Percentiles rank a stretch among this genome's conserved stretches.
These are phyloP conservation scores for Fonsecaea pedrosoi DNA, from an alignment of 2,329 filamentous ascomycete genomes.

Conservation along the genomic window DNA sequence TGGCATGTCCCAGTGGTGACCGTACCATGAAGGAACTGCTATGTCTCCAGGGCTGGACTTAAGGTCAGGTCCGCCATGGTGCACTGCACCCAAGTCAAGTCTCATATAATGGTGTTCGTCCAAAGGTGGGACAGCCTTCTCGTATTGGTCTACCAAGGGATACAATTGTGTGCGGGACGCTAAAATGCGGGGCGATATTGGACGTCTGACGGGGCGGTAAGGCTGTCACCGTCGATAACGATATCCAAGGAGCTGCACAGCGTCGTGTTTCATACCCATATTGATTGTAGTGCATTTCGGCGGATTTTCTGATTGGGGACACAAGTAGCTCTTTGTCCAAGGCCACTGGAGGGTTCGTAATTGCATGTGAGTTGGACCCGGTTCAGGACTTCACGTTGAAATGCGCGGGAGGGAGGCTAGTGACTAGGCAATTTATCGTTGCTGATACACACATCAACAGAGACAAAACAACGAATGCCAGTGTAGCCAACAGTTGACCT, in stretches of 20 bases:
- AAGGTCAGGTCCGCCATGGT: neutral
- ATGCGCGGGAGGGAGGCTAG: neutral
- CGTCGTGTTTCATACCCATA: neutral
- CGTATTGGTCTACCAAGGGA: neutral
- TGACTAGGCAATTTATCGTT: neutral
- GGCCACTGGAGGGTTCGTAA: neutral
- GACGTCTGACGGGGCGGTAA: too few relatives aligned
- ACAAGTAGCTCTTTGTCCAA: neutral
- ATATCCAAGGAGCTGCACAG: neutral
- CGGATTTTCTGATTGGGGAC: neutral
- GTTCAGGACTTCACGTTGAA: neutral
- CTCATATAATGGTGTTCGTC: neutral
- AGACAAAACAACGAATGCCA: neutral
- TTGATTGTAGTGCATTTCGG: neutral
- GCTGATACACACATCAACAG: neutral
- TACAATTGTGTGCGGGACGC: slow-evolving; percentile 13
- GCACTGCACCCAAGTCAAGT: neutral
- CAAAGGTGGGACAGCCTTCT: slow-evolving; percentile 8
- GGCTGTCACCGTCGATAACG: neutral
- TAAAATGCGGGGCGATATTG: slow-evolving; percentile 20
- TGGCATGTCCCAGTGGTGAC: neutral
- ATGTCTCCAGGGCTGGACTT: neutral
- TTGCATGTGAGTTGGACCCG: neutral
- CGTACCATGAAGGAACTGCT: neutral
- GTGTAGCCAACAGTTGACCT: neutral